Evolutionary conservation across 768 basidiomycete genomes (phyloP).

Genomic region (Phanerochaete sordida): DNA sequence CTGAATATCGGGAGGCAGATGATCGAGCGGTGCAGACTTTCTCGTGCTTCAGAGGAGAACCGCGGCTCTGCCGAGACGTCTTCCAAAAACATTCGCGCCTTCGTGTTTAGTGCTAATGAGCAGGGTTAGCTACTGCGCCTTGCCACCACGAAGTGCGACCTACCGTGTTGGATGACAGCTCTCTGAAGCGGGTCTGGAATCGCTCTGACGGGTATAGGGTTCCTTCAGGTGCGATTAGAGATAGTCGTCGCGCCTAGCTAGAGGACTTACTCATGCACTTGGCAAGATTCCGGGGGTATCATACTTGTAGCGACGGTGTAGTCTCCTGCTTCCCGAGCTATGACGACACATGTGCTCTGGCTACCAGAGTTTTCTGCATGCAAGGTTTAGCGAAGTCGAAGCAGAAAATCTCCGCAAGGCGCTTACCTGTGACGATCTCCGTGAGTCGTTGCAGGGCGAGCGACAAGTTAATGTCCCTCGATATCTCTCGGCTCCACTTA

Average conservation of each 20-base stretch:
- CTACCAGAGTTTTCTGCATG: constrained; percentile 58
- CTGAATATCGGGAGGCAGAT: constrained; percentile 71
- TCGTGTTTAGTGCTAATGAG: constrained; percentile 58
- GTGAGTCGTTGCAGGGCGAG: constrained; percentile 64
- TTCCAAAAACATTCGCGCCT: constrained; percentile 55
- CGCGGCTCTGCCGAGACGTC: constrained; percentile 64
- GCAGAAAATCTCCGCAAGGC: neutral
- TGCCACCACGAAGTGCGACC: constrained; percentile 20
- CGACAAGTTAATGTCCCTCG: constrained; percentile 67
- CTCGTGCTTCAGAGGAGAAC: constrained; percentile 64
- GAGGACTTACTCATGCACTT: constrained; percentile 61
- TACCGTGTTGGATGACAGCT: constrained; percentile 66
- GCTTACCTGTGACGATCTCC: constrained; percentile 63
- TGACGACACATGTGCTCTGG: constrained; percentile 64
- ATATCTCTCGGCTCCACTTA: constrained; percentile 73
- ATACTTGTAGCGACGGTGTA: constrained; percentile 69
- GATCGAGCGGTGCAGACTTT: constrained; percentile 56
- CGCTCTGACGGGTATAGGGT: constrained; percentile 55
- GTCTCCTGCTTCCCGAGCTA: constrained; percentile 67
- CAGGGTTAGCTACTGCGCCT: neutral
- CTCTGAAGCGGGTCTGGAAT: constrained; percentile 61
- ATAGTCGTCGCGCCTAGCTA: neutral
- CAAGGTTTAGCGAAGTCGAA: neutral
- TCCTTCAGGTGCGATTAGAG: constrained; percentile 32
- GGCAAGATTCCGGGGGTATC: constrained; percentile 53